Evolutionary conservation across 345 rosid genomes (phyloP), one percentile per base, ranked within the genome.

Genomic region (Gossypium longicalyx): DNA sequence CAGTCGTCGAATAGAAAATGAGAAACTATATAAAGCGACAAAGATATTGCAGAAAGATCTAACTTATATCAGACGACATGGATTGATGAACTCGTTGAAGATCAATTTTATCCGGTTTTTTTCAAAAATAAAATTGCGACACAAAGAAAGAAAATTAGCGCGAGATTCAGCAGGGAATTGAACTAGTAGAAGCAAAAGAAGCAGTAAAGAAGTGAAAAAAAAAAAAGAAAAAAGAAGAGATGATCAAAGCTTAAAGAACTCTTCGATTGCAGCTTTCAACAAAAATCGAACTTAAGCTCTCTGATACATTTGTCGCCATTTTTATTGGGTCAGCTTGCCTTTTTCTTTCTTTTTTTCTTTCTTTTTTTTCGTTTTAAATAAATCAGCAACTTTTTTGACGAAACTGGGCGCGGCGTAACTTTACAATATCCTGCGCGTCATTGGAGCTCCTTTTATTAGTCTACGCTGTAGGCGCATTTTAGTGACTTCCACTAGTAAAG

Each of bases 401-500:
- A 23, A 58, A 58, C 38, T 58, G 8, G 63, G 63, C 63, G 38
- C 63, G 34, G 70, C 62, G 71, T 52, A 65, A 22, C 71, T 53
- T 64, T 63, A 54, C 9, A 23, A 64, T 64, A 64, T 34, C 63
- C 52, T 74, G 56, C 63, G 54, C 71, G 20, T 15, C 65, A n/a
- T 44, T 29, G 62, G 11, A 27, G 34, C 2, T 43, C 16, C 53
- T 12, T 7, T 38, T 49, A 5, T 34, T 59, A 74, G 11, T 17
- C 70, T 72, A 77, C 85, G 86, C 91, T 82, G 51, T 15, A 1
- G 2, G 85, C 78, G 83, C 87, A 85, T 66, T 71, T 78, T 86
- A 83, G 78, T 9, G 54, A 1, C 16, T 29, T 22, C 5, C 29
- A n/a, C 23, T 17, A 2, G 10, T 54, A 54, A 54, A 48, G 38